These are phyloP conservation scores for Penicillium olsonii DNA, from an alignment of 2,329 filamentous ascomycete species.

Conservation along the genomic window DNA sequence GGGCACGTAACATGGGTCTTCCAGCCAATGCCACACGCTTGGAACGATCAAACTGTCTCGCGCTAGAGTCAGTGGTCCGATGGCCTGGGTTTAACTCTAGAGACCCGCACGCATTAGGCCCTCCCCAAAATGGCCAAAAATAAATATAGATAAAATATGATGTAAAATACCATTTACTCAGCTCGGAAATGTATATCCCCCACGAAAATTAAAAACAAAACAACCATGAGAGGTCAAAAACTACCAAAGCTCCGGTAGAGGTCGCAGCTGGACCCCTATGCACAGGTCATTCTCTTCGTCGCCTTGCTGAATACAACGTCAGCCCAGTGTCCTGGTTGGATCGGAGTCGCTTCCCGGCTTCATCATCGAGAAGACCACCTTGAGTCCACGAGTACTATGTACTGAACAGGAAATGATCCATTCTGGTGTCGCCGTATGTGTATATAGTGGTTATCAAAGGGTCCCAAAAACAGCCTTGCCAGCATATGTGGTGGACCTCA, in stretches of 20 bases:
- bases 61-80: conserved; percentile 22
- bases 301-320: conserved; percentile 26
- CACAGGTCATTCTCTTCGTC: conserved; percentile 26
- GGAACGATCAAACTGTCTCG: conserved; percentile 26
- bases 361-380: too few species aligned
- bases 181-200: conserved; percentile 9
- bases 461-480: neutral
- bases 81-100: conserved; percentile 27
- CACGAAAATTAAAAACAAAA: neutral
- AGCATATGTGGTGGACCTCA: neutral
- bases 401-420: too few species aligned
- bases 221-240: neutral
- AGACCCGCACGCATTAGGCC: conserved; percentile 11
- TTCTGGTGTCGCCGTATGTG: too few species aligned
- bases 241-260: conserved; percentile 11
- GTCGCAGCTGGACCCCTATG: conserved; percentile 30
- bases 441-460: too few species aligned
- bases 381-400: too few species aligned
- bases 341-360: conserved; percentile 15
- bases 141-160: conserved; percentile 12
- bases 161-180: conserved; percentile 12
- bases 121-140: conserved; percentile 8
- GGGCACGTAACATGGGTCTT: conserved; percentile 32
- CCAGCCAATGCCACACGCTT: conserved; percentile 31
- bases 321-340: conserved; percentile 34